Evolutionary conservation across 73 alveolate genomes (phyloP), one percentile per base, ranked within the genome.

Genomic region (Blepharisma japonicum): DNA sequence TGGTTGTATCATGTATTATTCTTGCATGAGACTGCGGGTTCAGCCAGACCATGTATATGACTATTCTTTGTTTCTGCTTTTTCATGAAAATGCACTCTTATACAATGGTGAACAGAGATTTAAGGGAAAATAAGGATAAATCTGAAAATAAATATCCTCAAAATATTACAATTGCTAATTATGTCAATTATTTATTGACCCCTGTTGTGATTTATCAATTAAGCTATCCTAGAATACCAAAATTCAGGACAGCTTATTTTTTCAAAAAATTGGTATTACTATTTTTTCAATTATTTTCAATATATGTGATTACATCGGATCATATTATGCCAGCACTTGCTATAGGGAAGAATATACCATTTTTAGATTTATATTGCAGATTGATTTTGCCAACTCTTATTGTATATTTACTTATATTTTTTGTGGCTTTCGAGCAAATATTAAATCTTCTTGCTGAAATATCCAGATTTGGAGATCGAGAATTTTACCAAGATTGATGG

Each of bases 191-290:
- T 20, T 38, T 87, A 18, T 61, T 86, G 76, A 78, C 84, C 56
- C 94, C 94, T 21, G 90, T 85, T 2, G 61, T 87, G 23, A 56
- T 78, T 4, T 87, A 87, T 72, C 78, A 87, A 81, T 82, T 81
- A 55, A 20, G 68, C 9, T 87, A 87, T 81, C 92, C 94, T n/a
- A 48, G 77, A 42, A 67, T 77, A 6, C 55, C 67, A 8, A 77
- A 85, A 45, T 70, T 82, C 6, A 47, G 89, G 8, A 25, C 70
- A 55, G 55, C 68, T 51, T 82, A 82, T 55, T 61, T 82, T 27
- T 45, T 76, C 50, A 45, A 51, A 7, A 82, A 82, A 55, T 38
- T 68, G n/a, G 53, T 76, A 32, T 61, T 71, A 3, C 21, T 77
- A 0, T 51, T 77, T 45, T 42, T 55, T 20, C 68, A 68, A 71